Base-by-base conservation (phyloP, 768 basidiomycete species). In the Gloeostereum incarnatum region DNA sequence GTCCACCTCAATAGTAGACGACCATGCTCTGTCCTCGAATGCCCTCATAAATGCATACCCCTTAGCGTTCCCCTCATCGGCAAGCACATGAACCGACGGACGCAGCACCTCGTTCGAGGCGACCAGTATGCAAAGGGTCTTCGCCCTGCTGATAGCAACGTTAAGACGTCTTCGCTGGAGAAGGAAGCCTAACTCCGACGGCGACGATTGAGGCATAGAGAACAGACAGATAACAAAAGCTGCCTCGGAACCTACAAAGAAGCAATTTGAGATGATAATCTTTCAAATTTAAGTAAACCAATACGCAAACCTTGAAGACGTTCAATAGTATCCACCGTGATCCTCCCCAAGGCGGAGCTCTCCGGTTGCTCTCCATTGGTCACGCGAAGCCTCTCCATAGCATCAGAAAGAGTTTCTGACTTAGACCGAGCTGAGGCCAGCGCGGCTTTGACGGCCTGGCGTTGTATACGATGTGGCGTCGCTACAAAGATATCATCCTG, bases 221-320 rank as follows among this genome's bases (percentile, higher is more conserved):
- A 74, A 69, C 11, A 72, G 50, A 38, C 70, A 74, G 23, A 74
- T 69, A 6, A 74, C 72, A 36, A 73, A 71, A 1, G 64, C 57
- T 1, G 72, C 72, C 45, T 74, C 72, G 2, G 71, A 70, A 36
- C 71, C 71, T 71, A 38, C 14, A n/a, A 8, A 20, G 10, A 30
- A 32, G 36, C 16, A 35, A 22, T 17, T 10, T 39, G 17, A 37
- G 23, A 22, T 18, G 16, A 16, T 14, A 2, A 33, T 17, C 31
- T 7, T 10, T 24, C 10, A 17, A 9, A 39, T 22, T 24, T 11
- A n/a, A 34, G 10, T 29, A 19, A 3, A 23, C 18, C 19, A 10
- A 18, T 11, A 9, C 13, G 42, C 53, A 18, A 13, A 68, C 69
- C 69, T 61, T 73, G 70, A 18, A 74, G 47, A 10, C 68, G 55